phyloP scores from a whole-genome alignment of 2,329 filamentous ascomycete genomes.

The Aspergillus sp. region DNA sequence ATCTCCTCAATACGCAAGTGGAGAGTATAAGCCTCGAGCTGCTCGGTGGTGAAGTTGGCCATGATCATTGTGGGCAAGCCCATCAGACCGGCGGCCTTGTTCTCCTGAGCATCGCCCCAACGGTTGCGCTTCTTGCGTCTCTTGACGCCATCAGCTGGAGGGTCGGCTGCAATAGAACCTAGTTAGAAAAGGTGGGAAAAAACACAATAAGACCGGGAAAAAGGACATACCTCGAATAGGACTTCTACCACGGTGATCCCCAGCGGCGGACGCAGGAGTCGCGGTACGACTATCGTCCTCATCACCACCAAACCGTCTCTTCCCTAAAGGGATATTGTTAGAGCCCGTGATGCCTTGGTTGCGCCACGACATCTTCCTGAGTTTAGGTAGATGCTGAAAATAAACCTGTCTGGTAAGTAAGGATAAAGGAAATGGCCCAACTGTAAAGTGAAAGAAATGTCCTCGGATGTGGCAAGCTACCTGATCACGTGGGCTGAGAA shows the following conservation, averaged over 20 bases:
- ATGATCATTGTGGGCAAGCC: conserved; percentile 94
- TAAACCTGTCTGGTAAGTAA: conserved; percentile 9
- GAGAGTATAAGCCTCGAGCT: conserved; percentile 94
- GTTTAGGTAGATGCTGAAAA: conserved; percentile 8
- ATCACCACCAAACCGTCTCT: conserved; percentile 71
- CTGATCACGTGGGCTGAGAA: conserved; percentile 12
- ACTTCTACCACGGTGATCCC: conserved; percentile 85
- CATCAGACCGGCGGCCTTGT: conserved; percentile 98
- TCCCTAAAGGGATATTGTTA: conserved; percentile 95
- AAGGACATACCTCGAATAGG: conserved; percentile 69
- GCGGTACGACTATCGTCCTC: conserved; percentile 48
- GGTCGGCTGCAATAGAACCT: conserved; percentile 36
- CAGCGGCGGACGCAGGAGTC: conserved; percentile 48
- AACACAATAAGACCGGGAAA: not conserved
- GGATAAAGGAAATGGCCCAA: not conserved
- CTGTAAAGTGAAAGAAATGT: not conserved
- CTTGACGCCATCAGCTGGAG: conserved; percentile 71
- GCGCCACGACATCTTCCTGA: conserved; percentile 60
- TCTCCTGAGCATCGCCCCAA: conserved; percentile 96
- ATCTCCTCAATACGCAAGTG: conserved; percentile 98
- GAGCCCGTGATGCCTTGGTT: conserved; percentile 88
- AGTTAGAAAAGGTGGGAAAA: conserved; percentile 20
- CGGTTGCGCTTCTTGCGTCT: conserved; percentile 97
- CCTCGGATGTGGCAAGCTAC: conserved; percentile 1
- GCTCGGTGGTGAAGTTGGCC: conserved; percentile 97